Conservation (phyloP, 257 asterid genomes). For the Przewalskia tangutica region DNA sequence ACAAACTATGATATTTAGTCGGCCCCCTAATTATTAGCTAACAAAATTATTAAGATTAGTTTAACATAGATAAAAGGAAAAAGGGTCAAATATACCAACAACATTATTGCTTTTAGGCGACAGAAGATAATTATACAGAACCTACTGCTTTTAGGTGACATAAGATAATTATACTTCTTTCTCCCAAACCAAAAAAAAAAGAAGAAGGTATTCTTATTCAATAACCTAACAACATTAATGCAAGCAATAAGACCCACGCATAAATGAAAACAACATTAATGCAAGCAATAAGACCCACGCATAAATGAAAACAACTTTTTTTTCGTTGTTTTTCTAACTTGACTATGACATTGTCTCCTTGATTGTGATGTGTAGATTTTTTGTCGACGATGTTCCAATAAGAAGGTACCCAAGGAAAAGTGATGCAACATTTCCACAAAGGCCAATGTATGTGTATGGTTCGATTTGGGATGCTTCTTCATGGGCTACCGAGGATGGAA, state of each 20-base stretch:
- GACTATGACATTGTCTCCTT: background rate
- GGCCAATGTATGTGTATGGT: constrained; percentile 93
- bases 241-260: background rate
- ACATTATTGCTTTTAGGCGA: no score
- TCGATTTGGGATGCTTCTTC: constrained; percentile 93
- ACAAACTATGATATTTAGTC: no score
- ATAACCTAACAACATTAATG: background rate
- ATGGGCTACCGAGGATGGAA: constrained; percentile 87
- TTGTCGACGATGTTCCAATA: constrained; percentile 81
- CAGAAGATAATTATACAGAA: background rate
- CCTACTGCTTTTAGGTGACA: no score
- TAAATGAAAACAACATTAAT: background rate
- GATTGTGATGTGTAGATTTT: constrained; percentile 35
- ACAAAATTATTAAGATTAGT: no score
- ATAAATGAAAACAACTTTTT: background rate
- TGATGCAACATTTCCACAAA: constrained; percentile 50
- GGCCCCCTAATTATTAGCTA: no score
- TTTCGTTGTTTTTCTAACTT: background rate
- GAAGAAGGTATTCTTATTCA: no score
- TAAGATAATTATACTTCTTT: no score
- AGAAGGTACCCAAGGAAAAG: constrained; percentile 62
- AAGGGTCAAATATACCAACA: background rate
- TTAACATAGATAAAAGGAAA: no score
- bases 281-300: background rate
- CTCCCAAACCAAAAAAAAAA: no score